phyloP scores from a whole-genome alignment of 352 stramenopile species.

The Globisporangium cederbergense region DNA sequence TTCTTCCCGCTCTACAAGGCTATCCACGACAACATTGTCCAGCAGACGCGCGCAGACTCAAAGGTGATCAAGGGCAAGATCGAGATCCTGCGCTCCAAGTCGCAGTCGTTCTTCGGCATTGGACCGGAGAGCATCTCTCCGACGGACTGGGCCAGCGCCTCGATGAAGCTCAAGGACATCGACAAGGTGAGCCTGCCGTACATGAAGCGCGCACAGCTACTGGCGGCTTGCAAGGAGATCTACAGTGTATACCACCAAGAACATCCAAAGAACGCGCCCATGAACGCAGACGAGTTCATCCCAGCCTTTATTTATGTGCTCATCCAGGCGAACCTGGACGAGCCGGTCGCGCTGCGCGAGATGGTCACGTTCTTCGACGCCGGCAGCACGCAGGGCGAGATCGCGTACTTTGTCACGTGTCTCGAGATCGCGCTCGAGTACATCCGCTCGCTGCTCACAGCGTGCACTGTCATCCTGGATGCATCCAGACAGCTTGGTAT shows the following conservation, averaged over 20 bases:
- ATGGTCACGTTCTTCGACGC: slow-evolving; percentile 78
- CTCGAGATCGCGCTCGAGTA: slow-evolving; percentile 88
- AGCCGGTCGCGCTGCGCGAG: slow-evolving; percentile 74
- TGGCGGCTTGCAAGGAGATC: slow-evolving; percentile 80
- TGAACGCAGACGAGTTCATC: slow-evolving; percentile 87
- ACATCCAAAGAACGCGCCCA: slow-evolving; percentile 64
- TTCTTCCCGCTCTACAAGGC: slow-evolving; percentile 74
- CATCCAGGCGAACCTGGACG: slow-evolving; percentile 64
- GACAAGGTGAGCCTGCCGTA: slow-evolving; percentile 78
- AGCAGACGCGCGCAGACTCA: slow-evolving; percentile 55
- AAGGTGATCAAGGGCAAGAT: slow-evolving; percentile 80
- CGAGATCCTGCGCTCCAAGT: slow-evolving; percentile 71
- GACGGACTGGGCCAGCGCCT: slow-evolving; percentile 55
- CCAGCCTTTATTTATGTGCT: slow-evolving; percentile 87
- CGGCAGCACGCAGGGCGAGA: slow-evolving; percentile 65
- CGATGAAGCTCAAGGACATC: slow-evolving; percentile 63
- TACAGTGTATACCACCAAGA: slow-evolving; percentile 73
- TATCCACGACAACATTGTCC: slow-evolving; percentile 63
- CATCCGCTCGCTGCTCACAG: slow-evolving; percentile 77
- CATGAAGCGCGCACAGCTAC: slow-evolving; percentile 76
- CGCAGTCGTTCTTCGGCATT: slow-evolving; percentile 85
- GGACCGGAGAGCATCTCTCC: slow-evolving; percentile 60
- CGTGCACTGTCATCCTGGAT: slow-evolving; percentile 78
- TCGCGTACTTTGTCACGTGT: slow-evolving; percentile 85
- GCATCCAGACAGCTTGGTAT: slow-evolving; percentile 67